These are phyloP conservation scores for Babesia bigemina DNA, from an alignment of 169 alveolate species.

Conservation along the genomic window DNA sequence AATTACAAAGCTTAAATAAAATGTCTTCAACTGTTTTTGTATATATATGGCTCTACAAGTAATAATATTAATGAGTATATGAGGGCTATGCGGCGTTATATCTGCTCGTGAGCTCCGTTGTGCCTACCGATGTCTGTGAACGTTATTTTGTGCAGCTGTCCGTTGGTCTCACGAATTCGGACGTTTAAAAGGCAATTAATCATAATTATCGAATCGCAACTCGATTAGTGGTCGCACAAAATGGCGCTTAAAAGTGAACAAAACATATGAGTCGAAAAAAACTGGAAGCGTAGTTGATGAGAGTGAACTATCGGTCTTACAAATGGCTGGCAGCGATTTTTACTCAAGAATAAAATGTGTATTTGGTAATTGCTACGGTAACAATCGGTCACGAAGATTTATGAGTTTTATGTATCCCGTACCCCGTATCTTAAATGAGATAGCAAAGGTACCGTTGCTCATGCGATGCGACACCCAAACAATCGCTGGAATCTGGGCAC, in stretches of 20 bases:
- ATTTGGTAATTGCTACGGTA: neutral
- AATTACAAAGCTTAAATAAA: too few species aligned
- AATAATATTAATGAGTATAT: too few species aligned
- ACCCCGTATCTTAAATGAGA: conserved; percentile 21
- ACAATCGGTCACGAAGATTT: neutral
- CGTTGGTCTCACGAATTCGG: neutral
- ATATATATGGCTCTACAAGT: too few species aligned
- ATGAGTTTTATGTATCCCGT: conserved; percentile 51
- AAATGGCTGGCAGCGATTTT: conserved; percentile 52
- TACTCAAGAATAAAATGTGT: conserved; percentile 7
- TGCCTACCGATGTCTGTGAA: too few species aligned
- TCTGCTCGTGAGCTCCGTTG: too few species aligned
- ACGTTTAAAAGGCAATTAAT: conserved; percentile 7
- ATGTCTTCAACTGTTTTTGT: too few species aligned
- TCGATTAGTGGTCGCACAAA: conserved; percentile 11
- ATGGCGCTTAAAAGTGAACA: conserved; percentile 5
- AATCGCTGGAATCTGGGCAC: conserved; percentile 28
- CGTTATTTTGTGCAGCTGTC: neutral
- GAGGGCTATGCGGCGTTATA: too few species aligned
- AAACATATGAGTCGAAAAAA: conserved; percentile 23
- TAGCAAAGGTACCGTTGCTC: conserved; percentile 48
- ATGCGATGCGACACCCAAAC: conserved; percentile 12
- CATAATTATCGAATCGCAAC: conserved; percentile 16
- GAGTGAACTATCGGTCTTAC: conserved; percentile 28
- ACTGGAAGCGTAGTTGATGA: conserved; percentile 29